Conservation (phyloP, 2,329 filamentous ascomycete species). For the Neurospora crassa region DNA sequence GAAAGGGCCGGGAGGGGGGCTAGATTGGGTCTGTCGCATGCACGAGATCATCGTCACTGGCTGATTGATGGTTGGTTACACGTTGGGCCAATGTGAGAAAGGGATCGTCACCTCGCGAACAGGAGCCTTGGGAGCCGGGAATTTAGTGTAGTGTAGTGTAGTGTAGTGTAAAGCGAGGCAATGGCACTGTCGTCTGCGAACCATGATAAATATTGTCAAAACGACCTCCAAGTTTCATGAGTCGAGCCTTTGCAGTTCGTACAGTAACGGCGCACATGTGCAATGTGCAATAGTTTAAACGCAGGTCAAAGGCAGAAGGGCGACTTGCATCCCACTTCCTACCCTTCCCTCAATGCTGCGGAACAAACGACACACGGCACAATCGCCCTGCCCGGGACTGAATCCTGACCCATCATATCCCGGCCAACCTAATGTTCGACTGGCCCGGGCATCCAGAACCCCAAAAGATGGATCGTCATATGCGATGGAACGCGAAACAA, state of each 20-base stretch:
- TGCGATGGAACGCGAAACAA: not conserved
- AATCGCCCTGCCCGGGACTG: not conserved
- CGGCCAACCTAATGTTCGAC: not conserved
- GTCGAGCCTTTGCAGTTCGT: not conserved
- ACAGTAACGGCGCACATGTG: not conserved
- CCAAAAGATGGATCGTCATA: not conserved
- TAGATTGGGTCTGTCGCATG: not conserved
- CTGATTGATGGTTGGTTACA: not conserved
- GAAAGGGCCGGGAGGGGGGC: not conserved
- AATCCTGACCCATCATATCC: not conserved
- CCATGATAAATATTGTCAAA: not conserved
- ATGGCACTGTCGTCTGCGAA: not conserved
- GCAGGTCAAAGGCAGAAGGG: not conserved
- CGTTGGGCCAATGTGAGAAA: not conserved
- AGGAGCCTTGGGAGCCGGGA: not conserved
- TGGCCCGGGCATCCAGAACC: not conserved
- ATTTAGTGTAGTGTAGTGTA: too few relatives aligned
- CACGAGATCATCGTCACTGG: not conserved
- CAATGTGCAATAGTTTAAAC: not conserved
- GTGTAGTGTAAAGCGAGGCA: not conserved
- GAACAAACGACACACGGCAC: not conserved
- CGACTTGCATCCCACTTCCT: not conserved
- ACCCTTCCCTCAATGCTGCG: not conserved
- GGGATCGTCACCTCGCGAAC: not conserved
- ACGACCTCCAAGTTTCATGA: not conserved